These are phyloP conservation scores for Adansonia rubrostipa DNA, from an alignment of 441 rosid genomes.

Conservation along the genomic window DNA sequence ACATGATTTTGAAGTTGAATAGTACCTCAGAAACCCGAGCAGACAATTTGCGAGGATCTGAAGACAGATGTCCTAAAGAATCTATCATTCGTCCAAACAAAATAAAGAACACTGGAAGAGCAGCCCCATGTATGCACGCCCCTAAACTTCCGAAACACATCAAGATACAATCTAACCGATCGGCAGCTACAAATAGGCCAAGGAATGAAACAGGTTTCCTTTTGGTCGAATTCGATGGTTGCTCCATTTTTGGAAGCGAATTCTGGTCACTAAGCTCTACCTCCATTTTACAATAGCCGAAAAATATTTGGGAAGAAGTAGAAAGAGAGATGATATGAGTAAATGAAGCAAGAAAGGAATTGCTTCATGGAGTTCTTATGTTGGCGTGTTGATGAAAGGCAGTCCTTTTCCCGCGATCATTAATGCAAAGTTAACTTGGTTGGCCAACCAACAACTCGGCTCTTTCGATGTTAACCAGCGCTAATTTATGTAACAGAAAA, in stretches of 20 bases:
- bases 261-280: conserved; percentile 26
- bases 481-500: background rate
- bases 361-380: conserved; percentile 29
- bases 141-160: conserved; percentile 70
- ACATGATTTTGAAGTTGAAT: background rate
- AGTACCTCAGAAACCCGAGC: conserved; percentile 65
- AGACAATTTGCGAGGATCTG: conserved; percentile 55
- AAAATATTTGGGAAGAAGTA: background rate
- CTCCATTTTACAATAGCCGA: conserved; percentile 30
- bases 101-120: conserved; percentile 69
- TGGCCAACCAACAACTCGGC: conserved; percentile 44
- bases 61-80: conserved; percentile 64
- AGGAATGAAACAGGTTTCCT: conserved; percentile 54
- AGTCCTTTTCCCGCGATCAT: conserved; percentile 30
- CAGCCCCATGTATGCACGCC: conserved; percentile 64
- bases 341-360: conserved; percentile 16
- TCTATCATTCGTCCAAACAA: conserved; percentile 74
- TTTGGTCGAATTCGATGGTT: conserved; percentile 32
- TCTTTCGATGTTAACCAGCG: conserved; percentile 14
- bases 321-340: background rate
- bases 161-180: conserved; percentile 51
- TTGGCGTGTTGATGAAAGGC: conserved; percentile 14
- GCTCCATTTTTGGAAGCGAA: conserved; percentile 23
- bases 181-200: conserved; percentile 70
- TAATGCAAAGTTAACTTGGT: conserved; percentile 37